phyloP scores from a whole-genome alignment of 192 early-diverging fungal species.

The Linnemannia zychae region DNA sequence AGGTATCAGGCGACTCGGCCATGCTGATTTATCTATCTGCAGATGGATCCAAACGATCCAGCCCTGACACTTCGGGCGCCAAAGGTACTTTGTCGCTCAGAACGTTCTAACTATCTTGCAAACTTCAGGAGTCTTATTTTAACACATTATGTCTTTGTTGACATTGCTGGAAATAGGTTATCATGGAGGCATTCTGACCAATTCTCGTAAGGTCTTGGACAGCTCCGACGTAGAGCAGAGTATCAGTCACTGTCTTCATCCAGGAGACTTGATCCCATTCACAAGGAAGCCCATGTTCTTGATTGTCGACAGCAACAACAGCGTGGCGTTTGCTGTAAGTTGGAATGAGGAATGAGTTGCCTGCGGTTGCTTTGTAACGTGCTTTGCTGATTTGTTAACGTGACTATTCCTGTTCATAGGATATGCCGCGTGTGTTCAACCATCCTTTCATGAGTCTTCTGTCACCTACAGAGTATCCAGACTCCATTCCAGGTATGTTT shows the following conservation, averaged over 20 bases:
- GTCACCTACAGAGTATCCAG: constrained; percentile 91
- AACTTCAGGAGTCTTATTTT: background rate
- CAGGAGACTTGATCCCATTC: constrained; percentile 92
- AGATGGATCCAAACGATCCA: constrained; percentile 76
- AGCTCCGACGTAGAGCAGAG: constrained; percentile 60
- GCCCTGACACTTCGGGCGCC: constrained; percentile 55
- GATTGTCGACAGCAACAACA: constrained; percentile 94
- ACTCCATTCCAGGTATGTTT: constrained; percentile 78
- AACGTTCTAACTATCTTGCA: background rate
- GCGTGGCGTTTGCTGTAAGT: constrained; percentile 82
- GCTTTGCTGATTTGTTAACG: background rate
- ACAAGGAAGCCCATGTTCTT: constrained; percentile 96
- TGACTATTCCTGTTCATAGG: constrained; percentile 36
- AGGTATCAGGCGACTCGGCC: constrained; percentile 88
- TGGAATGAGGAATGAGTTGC: background rate
- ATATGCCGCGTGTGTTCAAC: constrained; percentile 89
- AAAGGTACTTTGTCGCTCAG: constrained; percentile 50
- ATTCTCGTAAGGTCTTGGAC: constrained; percentile 72
- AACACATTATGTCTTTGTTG: background rate
- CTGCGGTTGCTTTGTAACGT: background rate
- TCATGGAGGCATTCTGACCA: constrained; percentile 82
- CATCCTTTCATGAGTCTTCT: constrained; percentile 89
- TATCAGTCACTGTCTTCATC: constrained; percentile 84
- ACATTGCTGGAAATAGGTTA: constrained; percentile 63
- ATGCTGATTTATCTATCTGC: constrained; percentile 93